These are phyloP conservation scores for Fusarium camptoceras DNA, from an alignment of 2,329 filamentous ascomycete species.

Conservation along the genomic window DNA sequence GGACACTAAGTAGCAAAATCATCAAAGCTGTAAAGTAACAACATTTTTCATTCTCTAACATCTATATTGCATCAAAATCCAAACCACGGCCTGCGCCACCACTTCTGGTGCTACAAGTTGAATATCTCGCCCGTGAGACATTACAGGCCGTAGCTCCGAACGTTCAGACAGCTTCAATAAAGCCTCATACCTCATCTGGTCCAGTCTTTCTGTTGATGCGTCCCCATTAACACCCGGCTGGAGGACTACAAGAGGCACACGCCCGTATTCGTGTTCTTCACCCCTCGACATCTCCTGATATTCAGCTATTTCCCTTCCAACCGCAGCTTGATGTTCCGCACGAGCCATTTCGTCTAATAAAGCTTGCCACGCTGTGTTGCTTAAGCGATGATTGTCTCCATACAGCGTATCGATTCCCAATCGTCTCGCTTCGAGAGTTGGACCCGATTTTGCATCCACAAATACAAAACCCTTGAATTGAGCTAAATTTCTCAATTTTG, in stretches of 20 bases:
- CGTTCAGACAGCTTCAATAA: background rate
- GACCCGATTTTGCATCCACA: conserved; percentile 7
- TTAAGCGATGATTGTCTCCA: background rate
- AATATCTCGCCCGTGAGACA: background rate
- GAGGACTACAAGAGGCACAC: background rate
- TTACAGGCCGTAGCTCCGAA: background rate
- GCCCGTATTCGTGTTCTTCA: background rate
- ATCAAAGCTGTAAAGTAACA: background rate
- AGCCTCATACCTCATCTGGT: background rate
- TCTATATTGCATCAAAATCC: conserved; percentile 13
- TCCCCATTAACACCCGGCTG: background rate
- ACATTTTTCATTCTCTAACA: background rate
- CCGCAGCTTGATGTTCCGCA: background rate
- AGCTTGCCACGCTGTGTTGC: background rate
- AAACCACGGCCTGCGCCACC: background rate
- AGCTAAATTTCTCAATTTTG: conserved; percentile 2
- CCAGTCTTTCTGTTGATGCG: no score
- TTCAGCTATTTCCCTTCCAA: background rate
- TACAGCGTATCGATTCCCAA: background rate
- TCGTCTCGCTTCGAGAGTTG: background rate
- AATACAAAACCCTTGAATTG: conserved; percentile 35
- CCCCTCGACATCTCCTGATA: background rate
- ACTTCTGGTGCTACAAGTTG: background rate
- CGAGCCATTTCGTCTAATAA: background rate
- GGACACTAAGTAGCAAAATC: background rate